Evolutionary conservation across 768 basidiomycete genomes (phyloP).

Genomic region (Piloderma croceum): DNA sequence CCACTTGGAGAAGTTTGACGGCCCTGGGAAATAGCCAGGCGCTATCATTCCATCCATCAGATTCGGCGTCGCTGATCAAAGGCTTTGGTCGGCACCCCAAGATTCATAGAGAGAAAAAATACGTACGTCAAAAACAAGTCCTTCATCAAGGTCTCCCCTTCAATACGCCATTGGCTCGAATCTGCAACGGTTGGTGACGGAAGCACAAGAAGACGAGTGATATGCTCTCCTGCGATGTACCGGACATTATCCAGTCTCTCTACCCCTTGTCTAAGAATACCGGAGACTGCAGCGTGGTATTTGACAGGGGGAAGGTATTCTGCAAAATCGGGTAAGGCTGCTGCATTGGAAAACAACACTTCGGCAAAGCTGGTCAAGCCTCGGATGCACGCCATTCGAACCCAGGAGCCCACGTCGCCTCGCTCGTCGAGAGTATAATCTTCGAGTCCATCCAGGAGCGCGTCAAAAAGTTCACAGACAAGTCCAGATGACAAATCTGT

Average conservation of each 20-base stretch:
- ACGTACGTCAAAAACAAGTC: conserved; percentile 51
- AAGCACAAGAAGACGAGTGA: conserved; percentile 46
- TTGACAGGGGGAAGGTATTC: conserved; percentile 54
- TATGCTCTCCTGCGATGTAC: conserved; percentile 64
- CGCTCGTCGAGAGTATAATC: conserved; percentile 94
- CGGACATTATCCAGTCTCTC: conserved; percentile 91
- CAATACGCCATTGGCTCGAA: conserved; percentile 47
- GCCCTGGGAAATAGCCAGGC: conserved; percentile 71
- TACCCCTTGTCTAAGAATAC: conserved; percentile 81
- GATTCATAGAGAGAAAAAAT: conserved; percentile 1
- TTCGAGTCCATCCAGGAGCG: conserved; percentile 63
- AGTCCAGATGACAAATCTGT: conserved; percentile 45
- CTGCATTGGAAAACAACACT: conserved; percentile 43
- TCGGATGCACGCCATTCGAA: conserved; percentile 71
- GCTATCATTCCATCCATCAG: conserved; percentile 62
- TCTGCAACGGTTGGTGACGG: conserved; percentile 37
- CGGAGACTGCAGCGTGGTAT: conserved; percentile 54
- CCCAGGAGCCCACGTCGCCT: conserved; percentile 96
- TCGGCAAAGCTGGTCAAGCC: conserved; percentile 53
- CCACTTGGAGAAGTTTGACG: conserved; percentile 57
- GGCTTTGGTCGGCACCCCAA: conserved; percentile 1
- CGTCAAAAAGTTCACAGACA: conserved; percentile 46
- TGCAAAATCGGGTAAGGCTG: conserved; percentile 39
- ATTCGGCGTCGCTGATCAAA: conserved; percentile 28
- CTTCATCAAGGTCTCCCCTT: conserved; percentile 40